Conservation (phyloP, 805 yeast genomes). For the Candida pseudofarinosa region DNA sequence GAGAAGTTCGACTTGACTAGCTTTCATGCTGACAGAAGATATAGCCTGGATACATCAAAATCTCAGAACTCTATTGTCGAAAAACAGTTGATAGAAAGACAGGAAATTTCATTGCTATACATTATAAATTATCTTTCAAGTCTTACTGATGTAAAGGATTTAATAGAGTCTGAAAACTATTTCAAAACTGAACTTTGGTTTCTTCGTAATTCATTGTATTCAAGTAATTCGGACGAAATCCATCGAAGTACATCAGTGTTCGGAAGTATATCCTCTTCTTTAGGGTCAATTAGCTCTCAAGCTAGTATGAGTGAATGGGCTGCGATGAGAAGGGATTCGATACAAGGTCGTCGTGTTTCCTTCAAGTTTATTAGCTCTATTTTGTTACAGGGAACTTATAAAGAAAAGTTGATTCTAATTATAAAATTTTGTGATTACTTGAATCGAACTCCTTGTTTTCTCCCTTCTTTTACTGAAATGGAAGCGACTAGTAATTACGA, state of each 20-base stretch:
- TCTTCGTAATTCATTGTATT: constrained; percentile 17
- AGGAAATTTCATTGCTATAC: constrained; percentile 27
- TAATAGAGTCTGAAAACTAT: constrained; percentile 10
- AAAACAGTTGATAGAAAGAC: constrained; percentile 15
- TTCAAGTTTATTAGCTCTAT: constrained; percentile 18
- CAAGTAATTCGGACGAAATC: constrained; percentile 19
- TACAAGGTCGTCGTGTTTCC: constrained; percentile 1
- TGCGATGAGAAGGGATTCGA: constrained; percentile 1
- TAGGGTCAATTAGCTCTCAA: constrained; percentile 8
- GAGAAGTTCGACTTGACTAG: background rate
- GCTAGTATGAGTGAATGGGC: constrained; percentile 1
- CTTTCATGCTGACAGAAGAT: background rate
- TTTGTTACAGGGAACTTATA: constrained; percentile 24
- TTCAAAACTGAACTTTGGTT: constrained; percentile 15
- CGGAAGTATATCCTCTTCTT: constrained; percentile 17
- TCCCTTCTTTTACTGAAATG: constrained; percentile 5
- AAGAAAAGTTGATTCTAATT: constrained; percentile 22
- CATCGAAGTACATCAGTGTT: constrained; percentile 19
- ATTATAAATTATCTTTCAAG: constrained; percentile 20
- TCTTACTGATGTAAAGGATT: constrained; percentile 13
- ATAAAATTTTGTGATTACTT: constrained; percentile 17
- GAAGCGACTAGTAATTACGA: constrained; percentile 3
- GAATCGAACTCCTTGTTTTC: constrained; percentile 5
- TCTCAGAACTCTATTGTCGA: background rate
- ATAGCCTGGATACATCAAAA: background rate